These are phyloP conservation scores for Carpinus fangiana DNA, from an alignment of 306 rosid species.

Conservation along the genomic window DNA sequence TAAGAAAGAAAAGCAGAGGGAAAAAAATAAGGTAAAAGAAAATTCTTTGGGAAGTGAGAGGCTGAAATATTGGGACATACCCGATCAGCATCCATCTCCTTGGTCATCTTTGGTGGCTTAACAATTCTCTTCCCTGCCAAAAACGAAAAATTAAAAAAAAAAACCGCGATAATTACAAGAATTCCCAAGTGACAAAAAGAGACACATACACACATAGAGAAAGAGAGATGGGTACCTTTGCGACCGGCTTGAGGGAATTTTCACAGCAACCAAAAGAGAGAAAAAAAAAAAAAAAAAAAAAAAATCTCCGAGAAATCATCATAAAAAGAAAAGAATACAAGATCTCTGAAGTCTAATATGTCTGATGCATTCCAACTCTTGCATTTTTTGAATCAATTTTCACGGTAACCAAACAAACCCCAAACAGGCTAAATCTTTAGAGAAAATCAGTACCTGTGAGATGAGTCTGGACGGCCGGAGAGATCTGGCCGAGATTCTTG, in stretches of 20 bases:
- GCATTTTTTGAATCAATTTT: too few species aligned
- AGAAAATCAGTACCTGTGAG: too few species aligned
- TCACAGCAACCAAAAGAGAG: too few species aligned
- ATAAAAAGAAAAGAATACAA: too few species aligned
- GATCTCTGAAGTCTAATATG: too few species aligned
- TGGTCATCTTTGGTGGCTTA: conserved; percentile 67
- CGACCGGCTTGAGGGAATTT: conserved; percentile 58
- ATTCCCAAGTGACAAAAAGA: background rate
- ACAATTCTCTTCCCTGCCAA: conserved; percentile 64
- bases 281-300: too few species aligned
- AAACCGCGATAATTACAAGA: background rate
- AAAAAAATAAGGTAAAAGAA: background rate
- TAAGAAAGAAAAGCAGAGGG: background rate
- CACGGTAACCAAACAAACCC: too few species aligned
- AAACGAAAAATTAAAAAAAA: conserved; percentile 33
- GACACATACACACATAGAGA: background rate
- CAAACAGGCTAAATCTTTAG: too few species aligned
- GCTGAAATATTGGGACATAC: conserved; percentile 43
- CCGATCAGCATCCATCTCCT: conserved; percentile 83
- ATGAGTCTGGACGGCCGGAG: too few species aligned
- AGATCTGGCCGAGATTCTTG: too few species aligned
- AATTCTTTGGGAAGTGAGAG: background rate
- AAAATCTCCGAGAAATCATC: too few species aligned
- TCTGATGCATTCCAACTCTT: too few species aligned
- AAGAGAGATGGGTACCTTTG: conserved; percentile 45